phyloP scores from a whole-genome alignment of 768 basidiomycete species.

The Pleurotus ostreatus region DNA sequence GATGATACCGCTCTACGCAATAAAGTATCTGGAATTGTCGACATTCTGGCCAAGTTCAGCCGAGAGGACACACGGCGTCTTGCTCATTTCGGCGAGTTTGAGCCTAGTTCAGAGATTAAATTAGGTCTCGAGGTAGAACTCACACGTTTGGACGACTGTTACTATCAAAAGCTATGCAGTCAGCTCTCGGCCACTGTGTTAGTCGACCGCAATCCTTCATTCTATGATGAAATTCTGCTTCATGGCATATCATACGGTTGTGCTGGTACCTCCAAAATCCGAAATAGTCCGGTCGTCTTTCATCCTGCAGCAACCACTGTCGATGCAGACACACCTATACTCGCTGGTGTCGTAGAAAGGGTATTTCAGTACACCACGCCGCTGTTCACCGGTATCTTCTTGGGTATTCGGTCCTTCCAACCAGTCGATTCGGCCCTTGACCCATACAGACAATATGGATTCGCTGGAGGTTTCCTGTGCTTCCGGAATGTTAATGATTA shows the following conservation, averaged over 20 bases:
- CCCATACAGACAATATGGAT: slow-evolving; percentile 13
- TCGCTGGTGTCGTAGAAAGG: slow-evolving; percentile 1
- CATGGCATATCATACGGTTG: slow-evolving; percentile 11
- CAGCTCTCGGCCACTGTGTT: background rate
- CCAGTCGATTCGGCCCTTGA: slow-evolving; percentile 1
- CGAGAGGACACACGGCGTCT: slow-evolving; percentile 14
- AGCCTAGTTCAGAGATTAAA: slow-evolving; percentile 1
- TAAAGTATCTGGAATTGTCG: slow-evolving; percentile 8
- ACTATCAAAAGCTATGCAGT: background rate
- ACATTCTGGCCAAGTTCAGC: slow-evolving; percentile 8
- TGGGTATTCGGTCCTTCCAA: background rate
- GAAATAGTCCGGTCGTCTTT: slow-evolving; percentile 12
- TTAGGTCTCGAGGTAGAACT: background rate
- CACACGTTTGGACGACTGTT: background rate
- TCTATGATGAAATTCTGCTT: slow-evolving; percentile 5
- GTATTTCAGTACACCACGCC: slow-evolving; percentile 7
- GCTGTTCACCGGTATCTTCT: background rate
- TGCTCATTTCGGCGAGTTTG: slow-evolving; percentile 4
- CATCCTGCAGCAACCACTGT: background rate
- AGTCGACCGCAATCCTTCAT: background rate
- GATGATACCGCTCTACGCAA: background rate
- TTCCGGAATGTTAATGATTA: background rate
- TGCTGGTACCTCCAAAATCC: slow-evolving; percentile 5
- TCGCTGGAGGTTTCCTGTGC: slow-evolving; percentile 13
- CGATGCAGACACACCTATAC: background rate